Base-by-base conservation (phyloP, 106 monocot genomes). In the Dendrobium catenatum region DNA sequence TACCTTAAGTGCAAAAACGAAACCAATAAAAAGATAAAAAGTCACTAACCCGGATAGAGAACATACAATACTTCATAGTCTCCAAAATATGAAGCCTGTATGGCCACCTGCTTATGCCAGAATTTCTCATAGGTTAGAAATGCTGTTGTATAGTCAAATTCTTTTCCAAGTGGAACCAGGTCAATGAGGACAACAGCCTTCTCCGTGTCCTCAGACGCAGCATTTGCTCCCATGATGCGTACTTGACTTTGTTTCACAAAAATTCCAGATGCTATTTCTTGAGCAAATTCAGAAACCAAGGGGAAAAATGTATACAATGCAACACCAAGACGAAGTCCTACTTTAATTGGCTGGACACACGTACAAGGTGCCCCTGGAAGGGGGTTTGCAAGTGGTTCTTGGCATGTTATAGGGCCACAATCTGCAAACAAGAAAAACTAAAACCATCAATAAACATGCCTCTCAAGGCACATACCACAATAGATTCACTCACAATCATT, bases 201-300 rank as follows among this genome's bases (percentile, higher is more conserved):
- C 44, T 91, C 92, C 33, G 94, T 61, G 74, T 92, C 89, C 61
- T 96, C 92, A 18, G 43, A 84, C 48, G 85, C 92, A 79, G 90
- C 88, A 90, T 94, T 96, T 70, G 96, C 96, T 79, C 96, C 96
- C 96, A 94, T 96, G 75, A 97, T 87, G 42, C 94, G 90, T 10
- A 97, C 96, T 84, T 97, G 96, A 75, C 88, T 87, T 85, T 88
- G 90, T 77, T 85, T 83, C 89, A 97, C 84, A 80, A 85, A 86
- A 58, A 94, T 79, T 80, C 94, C 94, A 43, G 83, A 79, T 9
- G 89, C 86, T 79, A 96, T 90, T 89, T 96, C 94, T 86, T 89
- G 58, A 42, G 94, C 92, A 78, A 97, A 89, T 75, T 94, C 88
- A 29, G 96, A 85, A 72, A 94, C 94, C 82, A 97, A 84, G 3